Evolutionary conservation across 108 stramenopile species (phyloP), one percentile per base, ranked within the genome.

Genomic region (Pseudonitzschia multistriata): DNA sequence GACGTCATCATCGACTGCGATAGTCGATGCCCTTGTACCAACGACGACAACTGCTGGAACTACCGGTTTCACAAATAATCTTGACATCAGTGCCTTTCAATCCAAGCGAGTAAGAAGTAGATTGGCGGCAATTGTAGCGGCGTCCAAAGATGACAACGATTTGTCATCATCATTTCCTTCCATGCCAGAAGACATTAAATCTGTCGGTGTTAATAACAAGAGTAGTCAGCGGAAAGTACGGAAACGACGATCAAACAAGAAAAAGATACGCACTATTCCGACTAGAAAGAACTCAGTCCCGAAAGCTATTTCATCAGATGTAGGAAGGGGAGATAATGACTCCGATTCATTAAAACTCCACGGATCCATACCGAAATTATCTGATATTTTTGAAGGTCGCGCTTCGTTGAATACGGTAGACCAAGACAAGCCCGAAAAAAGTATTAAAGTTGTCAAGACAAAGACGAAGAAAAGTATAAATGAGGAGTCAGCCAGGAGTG

Each of bases 351-450:
- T 30, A 25, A 55, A 59, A 59, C 28, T 68, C 5, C 68, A 31
- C 2, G 31, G 56, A 39, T 22, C 49, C 14, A 27, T 56, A 56
- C 68, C 68, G 37, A 68, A 68, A 10, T 40, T 68, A n/a, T 68
- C 68, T 2, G 68, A 68, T 24, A 33, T 68, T 13, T 35, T 68
- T 31, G 33, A 21, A 56, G 52, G 28, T 50, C 33, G 50, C 0
- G 57, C n/a, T 30, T 35, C 57, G 17, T 30, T 33, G 31, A 11
- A 59, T 8, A 35, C 27, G 33, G 57, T n/a, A 35, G 31, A 34
- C 28, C 0, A 59, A 21, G 31, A 59, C 34, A 29, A 59, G 1
- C 8, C 17, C 22, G 19, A 53, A 53, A 25, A 53, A 22, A 22
- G 22, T 19, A 53, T 25, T 25, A 67, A 50, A 27, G 39, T 53